Evolutionary conservation across 139 green algal genomes (phyloP), one percentile per base, ranked within the genome.

Genomic region (Limnomonas spitsbergensis): DNA sequence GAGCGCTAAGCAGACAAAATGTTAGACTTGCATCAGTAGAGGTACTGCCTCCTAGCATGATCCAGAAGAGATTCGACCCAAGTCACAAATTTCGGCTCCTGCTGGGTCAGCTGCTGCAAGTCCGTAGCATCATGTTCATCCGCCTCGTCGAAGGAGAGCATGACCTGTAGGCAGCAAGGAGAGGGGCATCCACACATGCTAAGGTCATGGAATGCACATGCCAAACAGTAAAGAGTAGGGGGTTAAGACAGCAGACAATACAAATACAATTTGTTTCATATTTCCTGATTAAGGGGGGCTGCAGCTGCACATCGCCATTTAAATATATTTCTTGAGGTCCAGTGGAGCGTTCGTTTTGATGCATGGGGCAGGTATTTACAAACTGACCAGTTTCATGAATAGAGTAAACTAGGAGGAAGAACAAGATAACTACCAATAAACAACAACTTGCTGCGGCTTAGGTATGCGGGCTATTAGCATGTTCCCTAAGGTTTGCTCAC

Each of bases 401-500:
- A n/a, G n/a, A n/a, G n/a, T n/a, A n/a, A n/a, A n/a, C n/a, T n/a
- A n/a, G n/a, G n/a, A n/a, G n/a, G n/a, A n/a, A n/a, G n/a, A n/a
- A n/a, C n/a, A n/a, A n/a, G n/a, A n/a, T n/a, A n/a, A n/a, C n/a
- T n/a, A n/a, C n/a, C n/a, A n/a, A n/a, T n/a, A n/a, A n/a, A n/a
- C n/a, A n/a, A n/a, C n/a, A n/a, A n/a, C n/a, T n/a, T n/a, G n/a
- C n/a, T n/a, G n/a, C n/a, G n/a, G n/a, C n/a, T n/a, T n/a, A n/a
- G n/a, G n/a, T n/a, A n/a, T n/a, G n/a, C n/a, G n/a, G n/a, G n/a
- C n/a, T n/a, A n/a, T n/a, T n/a, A n/a, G n/a, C n/a, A n/a, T n/a
- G n/a, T n/a, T n/a, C n/a, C n/a, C n/a, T n/a, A n/a, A 32, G 27
- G 14, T 36, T 7, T 24, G 7, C 56, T 70, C 52, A 98, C 88